Base-by-base conservation (phyloP, 139 green algal species). In the Chlorella ohadii region DNA sequence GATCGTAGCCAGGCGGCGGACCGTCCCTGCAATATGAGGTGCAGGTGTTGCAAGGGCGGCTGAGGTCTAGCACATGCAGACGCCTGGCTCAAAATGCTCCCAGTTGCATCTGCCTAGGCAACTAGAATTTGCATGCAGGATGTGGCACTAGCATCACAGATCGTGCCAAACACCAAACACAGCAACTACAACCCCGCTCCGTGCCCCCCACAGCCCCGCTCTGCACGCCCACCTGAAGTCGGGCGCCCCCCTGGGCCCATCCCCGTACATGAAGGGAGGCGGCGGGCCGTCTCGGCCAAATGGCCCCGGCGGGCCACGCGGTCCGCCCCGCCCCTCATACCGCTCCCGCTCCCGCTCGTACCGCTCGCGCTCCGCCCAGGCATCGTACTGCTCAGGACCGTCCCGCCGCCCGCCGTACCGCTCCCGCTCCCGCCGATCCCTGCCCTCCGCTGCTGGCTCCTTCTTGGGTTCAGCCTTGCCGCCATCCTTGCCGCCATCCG, bases 291-390 rank as follows among this genome's bases (percentile, higher is more conserved):
- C 73, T 16, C 47, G 38, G 38, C 68, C 28, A 22, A 36, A 31
- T 4, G 64, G n/a, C n/a, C n/a, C 22, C 16, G 23, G 73, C 1
- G 51, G 27, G 27, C 72, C 73, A 31, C 51, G 73, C 31, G 47
- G 47, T 13, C 51, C 51, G 51, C 11, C 51, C 15, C 51, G 51
- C 51, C 51, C 51, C 12, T 67, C 47, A 22, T 67, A 79, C 17
- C 73, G 47, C 51, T 67, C 66, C 16, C 66, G 70, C 38, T 77
- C 70, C 25, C 70, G 39, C 38, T 77, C 70, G 39, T 59, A 77
- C 31, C 65, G 72, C 9, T 41, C n/a, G 17, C 47, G 44, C 23
- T 67, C 73, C 28, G 22, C 71, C 41, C 71, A 61, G 19, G 51
- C 15, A 2, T 51, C 47, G 3, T 51, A 19, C n/a, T n/a, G 9